These are phyloP conservation scores for Monosporascus sp. DNA, from an alignment of 2,329 filamentous ascomycete species.

Conservation along the genomic window DNA sequence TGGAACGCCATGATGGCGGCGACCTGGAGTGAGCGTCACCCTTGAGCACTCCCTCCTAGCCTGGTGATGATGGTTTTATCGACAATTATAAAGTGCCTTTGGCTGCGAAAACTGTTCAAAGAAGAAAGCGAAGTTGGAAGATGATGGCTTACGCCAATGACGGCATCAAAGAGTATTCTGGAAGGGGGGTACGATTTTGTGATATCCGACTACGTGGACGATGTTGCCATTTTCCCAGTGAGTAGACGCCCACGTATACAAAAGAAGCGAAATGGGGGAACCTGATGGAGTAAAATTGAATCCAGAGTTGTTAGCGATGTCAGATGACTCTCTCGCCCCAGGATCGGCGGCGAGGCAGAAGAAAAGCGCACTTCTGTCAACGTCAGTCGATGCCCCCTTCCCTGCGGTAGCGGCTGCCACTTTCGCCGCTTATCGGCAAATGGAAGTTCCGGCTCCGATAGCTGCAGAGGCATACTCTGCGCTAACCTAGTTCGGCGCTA, in stretches of 20 bases:
- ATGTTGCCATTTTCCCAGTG: not conserved
- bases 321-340: no score
- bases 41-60: not conserved
- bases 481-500: no score
- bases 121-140: not conserved
- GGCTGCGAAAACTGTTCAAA: not conserved
- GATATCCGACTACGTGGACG: not conserved
- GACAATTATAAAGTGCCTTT: not conserved
- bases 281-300: no score
- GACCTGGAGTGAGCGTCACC: not conserved
- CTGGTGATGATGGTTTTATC: not conserved
- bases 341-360: no score
- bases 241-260: not conserved
- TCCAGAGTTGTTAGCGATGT: no score
- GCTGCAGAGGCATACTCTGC: no score
- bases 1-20: constrained; percentile 25
- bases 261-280: not conserved
- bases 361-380: not conserved
- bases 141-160: not conserved
- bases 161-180: not conserved
- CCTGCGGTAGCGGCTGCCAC: not conserved
- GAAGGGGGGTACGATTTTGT: not conserved
- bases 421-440: not conserved
- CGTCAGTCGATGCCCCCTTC: constrained; percentile 1
- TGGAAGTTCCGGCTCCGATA: not conserved